Percentiles rank a stretch among this genome's conserved stretches.
These are phyloP conservation scores for Pythium plurisporium DNA, from an alignment of 352 stramenopile species.

Conservation along the genomic window DNA sequence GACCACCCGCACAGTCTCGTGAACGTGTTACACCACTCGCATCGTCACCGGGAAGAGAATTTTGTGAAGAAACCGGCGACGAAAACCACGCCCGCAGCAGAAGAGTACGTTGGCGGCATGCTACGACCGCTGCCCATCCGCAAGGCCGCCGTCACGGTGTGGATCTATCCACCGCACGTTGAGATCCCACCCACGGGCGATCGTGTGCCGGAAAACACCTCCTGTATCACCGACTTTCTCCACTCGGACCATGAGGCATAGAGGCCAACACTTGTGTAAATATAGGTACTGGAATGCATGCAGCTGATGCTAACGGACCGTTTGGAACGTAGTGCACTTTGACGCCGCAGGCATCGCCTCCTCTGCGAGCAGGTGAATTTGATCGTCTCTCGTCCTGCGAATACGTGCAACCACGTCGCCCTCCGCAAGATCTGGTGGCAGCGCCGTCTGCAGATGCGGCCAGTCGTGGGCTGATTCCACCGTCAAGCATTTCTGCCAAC, in stretches of 20 bases:
- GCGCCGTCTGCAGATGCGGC: conserved; percentile 42
- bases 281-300: conserved; percentile 15
- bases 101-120: conserved; percentile 29
- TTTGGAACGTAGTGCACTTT: too few relatives aligned
- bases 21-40: conserved; percentile 37
- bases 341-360: too few relatives aligned
- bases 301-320: not conserved
- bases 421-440: not conserved
- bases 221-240: conserved; percentile 50
- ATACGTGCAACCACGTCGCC: not conserved
- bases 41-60: conserved; percentile 20
- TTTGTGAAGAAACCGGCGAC: conserved; percentile 15
- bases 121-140: conserved; percentile 52
- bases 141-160: conserved; percentile 52
- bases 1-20: conserved; percentile 45
- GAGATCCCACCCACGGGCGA: conserved; percentile 52
- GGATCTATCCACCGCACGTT: conserved; percentile 70
- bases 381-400: not conserved
- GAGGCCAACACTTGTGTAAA: conserved; percentile 3
- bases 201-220: conserved; percentile 39
- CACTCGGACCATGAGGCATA: conserved; percentile 1
- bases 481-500: conserved; percentile 66
- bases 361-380: too few relatives aligned
- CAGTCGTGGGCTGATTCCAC: conserved; percentile 58
- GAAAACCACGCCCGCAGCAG: conserved; percentile 6